phyloP scores from a whole-genome alignment of 1,284 basidiomycete species.

The Cryptococcus sp. region DNA sequence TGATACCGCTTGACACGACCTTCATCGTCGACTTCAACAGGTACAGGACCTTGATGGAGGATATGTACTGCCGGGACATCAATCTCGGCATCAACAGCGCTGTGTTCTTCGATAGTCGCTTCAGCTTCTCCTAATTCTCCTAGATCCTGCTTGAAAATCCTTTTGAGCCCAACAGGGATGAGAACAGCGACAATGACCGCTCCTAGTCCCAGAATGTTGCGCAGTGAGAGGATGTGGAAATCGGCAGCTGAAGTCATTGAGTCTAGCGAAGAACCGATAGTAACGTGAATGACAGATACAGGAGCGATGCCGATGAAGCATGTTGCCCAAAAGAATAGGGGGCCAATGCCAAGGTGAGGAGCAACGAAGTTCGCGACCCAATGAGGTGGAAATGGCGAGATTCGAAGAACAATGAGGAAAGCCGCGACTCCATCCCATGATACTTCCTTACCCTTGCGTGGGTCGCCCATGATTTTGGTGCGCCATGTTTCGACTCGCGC shows the following conservation, averaged over 20 bases:
- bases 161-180: conserved; percentile 79
- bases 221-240: conserved; percentile 84
- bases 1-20: conserved; percentile 28
- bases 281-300: conserved; percentile 88
- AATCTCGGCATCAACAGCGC: conserved; percentile 9
- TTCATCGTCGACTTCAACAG: conserved; percentile 15
- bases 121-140: conserved; percentile 41
- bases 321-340: conserved; percentile 82
- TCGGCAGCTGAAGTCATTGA: conserved; percentile 90
- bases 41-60: neutral
- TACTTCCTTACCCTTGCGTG: conserved; percentile 37
- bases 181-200: conserved; percentile 84
- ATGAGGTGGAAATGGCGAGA: conserved; percentile 87
- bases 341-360: conserved; percentile 84
- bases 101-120: conserved; percentile 19
- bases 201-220: conserved; percentile 74
- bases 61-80: conserved; percentile 15
- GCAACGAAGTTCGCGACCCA: conserved; percentile 93
- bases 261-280: conserved; percentile 88
- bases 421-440: conserved; percentile 49
- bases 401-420: conserved; percentile 82
- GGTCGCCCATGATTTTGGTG: conserved; percentile 48
- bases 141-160: conserved; percentile 45
- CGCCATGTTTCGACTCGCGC: conserved; percentile 46
- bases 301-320: conserved; percentile 86